Base-by-base conservation (phyloP, 805 yeast genomes). In the Yamadazyma phyllophila region DNA sequence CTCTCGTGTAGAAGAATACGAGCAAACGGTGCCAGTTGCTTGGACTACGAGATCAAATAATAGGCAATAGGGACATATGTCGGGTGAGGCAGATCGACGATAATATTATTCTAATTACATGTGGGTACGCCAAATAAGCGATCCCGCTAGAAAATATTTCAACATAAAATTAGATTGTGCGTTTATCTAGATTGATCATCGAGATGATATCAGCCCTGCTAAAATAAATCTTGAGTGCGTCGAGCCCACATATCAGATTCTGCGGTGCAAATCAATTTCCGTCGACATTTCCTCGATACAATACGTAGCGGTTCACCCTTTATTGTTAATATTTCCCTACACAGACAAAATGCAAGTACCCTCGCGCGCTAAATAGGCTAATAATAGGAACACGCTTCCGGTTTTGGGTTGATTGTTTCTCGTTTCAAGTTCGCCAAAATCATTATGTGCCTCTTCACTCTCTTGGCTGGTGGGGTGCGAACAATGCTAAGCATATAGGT, bases 1-100 rank as follows among this genome's bases (percentile, higher is more conserved):
- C 13, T 32, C 16, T 32, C 36, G 36, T 32, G 36, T 32, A 32
- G 36, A 10, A 32, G 36, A 32, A 32, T 32, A 32, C 36, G 36
- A 32, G 36, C 12, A 32, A 20, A 6, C 24, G 24, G 3, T 20
- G 24, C 13, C 31, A 3, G 31, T 29, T 29, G 31, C 7, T 29
- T 29, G 11, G 13, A 29, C 31, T 11, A 29, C 31, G 31, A n/a
- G 36, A 32, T 15, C 36, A 32, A 32, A 7, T n/a, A 32, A 9
- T 32, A 7, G 24, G 24, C 6, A 4, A 20, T 20, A 4, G 3
- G 24, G 24, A 20, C 24, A 20, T 20, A 20, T 20, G 24, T 20
- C 24, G 3, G 24, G 6, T 6, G 24, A 20, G 24, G n/a, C n/a
- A n/a, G 24, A 20, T 6, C 6, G 24, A 20, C 31, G 31, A 29